Base-by-base conservation (phyloP, 2,329 filamentous ascomycete species). In the Diaporthe australafricana region DNA sequence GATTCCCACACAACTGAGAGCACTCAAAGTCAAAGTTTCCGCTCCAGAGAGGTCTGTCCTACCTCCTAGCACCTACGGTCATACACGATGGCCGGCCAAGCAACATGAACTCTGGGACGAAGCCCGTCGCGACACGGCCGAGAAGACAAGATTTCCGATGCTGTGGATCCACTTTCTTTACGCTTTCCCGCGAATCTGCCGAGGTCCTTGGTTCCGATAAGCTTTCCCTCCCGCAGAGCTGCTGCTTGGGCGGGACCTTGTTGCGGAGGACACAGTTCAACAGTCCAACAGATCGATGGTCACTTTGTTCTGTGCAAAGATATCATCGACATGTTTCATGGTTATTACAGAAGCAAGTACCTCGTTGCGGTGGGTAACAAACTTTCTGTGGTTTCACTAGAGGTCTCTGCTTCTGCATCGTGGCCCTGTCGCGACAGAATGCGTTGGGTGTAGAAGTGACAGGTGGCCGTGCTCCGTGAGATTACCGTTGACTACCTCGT, bases 181-280 rank as follows among this genome's bases (percentile, higher is more conserved):
- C 60, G 60, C 12, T 12, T 8, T 25, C 16, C 45, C 45, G 42
- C 30, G 30, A 35, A 50, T 50, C 42, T 48, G 42, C 60, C 42
- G 30, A 63, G 60, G 48, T 48, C 2, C 60, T 38, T 65, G n/a
- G 45, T 30, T 30, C n/a, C 47, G 60, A 65, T 65, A 65, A 14
- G 14, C 17, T 63, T 63, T 48, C 20, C 7, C 0, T 25, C 17
- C 16, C 42, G 60, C 20, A 63, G 60, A 35, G 42, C n/a, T 16
- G 45, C 60, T 48, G 27, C 60, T 63, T n/a, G 27, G 20, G 45
- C 25, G 60, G 42, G 35, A 20, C 45, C 42, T 16, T n/a, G 27
- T 16, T 48, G 60, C 30, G 42, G 27, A 48, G 20, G 30, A 27
- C 42, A 62, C 6, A 32, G 20, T 17, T 47, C 40, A 47, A 48